Evolutionary conservation across 2,329 filamentous ascomycete genomes (phyloP).

Genomic region (Penicillium expansum): DNA sequence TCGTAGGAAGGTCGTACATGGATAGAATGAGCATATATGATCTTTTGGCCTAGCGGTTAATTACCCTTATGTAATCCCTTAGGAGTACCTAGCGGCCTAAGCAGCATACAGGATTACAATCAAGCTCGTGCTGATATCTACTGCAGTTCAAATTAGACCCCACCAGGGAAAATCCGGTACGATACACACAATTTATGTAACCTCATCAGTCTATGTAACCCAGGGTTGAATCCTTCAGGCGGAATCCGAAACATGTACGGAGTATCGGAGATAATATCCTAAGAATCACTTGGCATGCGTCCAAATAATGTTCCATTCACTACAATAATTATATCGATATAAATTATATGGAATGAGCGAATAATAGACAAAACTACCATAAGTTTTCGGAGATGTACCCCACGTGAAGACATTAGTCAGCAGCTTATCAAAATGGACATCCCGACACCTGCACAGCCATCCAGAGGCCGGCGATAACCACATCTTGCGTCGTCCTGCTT

Average conservation of each 20-base stretch:
- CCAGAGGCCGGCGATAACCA: constrained; percentile 23
- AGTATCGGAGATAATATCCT: not conserved
- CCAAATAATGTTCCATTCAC: too few relatives aligned
- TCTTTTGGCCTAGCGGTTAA: too few relatives aligned
- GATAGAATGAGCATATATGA: too few relatives aligned
- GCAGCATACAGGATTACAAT: too few relatives aligned
- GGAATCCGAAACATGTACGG: not conserved
- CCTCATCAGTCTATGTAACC: not conserved
- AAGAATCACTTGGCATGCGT: not conserved
- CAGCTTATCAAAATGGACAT: constrained; percentile 4
- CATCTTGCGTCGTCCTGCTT: not conserved
- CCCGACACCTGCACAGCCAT: constrained; percentile 15
- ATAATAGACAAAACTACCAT: not conserved
- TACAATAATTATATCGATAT: not conserved
- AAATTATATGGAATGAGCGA: not conserved
- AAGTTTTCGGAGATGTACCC: not conserved
- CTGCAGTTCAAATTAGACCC: not conserved
- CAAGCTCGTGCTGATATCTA: not conserved
- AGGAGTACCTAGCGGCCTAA: too few relatives aligned
- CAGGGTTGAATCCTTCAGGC: not conserved
- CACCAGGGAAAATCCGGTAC: not conserved
- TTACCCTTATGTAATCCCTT: too few relatives aligned
- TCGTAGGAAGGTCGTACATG: too few relatives aligned
- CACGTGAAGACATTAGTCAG: constrained; percentile 7
- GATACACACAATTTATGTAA: not conserved